Evolutionary conservation across 257 asterid species (phyloP).

Genomic region (Craterostigma plantagineum): DNA sequence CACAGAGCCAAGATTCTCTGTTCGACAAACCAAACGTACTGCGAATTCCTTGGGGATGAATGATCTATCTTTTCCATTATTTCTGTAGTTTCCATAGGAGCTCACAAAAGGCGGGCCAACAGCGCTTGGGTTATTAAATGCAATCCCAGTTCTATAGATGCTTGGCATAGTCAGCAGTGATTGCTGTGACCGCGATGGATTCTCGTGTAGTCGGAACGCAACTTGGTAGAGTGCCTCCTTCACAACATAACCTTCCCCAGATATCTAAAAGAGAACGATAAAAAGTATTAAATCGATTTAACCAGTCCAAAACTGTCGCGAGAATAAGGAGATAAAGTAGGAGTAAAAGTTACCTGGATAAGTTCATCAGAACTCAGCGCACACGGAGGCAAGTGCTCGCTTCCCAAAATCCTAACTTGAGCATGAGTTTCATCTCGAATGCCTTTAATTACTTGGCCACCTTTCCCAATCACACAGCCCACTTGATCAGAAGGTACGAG

Average conservation of each 20-base stretch:
- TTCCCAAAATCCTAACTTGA: conserved; percentile 60
- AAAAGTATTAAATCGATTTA: conserved; percentile 1
- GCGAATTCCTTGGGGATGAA: conserved; percentile 41
- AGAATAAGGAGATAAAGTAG: not conserved
- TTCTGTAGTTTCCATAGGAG: conserved; percentile 36
- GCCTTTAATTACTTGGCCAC: conserved; percentile 29
- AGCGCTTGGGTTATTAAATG: conserved; percentile 28
- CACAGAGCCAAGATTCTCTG: conserved; percentile 70
- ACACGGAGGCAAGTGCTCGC: conserved; percentile 85
- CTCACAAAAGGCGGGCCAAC: conserved; percentile 33
- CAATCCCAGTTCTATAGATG: conserved; percentile 55
- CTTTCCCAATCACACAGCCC: conserved; percentile 45
- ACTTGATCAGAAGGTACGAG: conserved; percentile 35
- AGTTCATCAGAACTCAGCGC: conserved; percentile 75
- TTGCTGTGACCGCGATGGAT: conserved; percentile 77
- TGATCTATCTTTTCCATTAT: conserved; percentile 27
- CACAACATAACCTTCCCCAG: conserved; percentile 45
- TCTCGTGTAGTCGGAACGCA: conserved; percentile 53
- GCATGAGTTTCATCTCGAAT: conserved; percentile 46
- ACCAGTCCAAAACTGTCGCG: not conserved
- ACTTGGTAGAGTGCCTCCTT: conserved; percentile 61
- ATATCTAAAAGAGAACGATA: conserved; percentile 55
- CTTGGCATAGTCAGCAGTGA: conserved; percentile 44
- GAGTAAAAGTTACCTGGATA: conserved; percentile 37
- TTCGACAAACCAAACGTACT: conserved; percentile 57